Evolutionary conservation across 2,329 filamentous ascomycete species (phyloP).

Genomic region (Anthostomella pinea): DNA sequence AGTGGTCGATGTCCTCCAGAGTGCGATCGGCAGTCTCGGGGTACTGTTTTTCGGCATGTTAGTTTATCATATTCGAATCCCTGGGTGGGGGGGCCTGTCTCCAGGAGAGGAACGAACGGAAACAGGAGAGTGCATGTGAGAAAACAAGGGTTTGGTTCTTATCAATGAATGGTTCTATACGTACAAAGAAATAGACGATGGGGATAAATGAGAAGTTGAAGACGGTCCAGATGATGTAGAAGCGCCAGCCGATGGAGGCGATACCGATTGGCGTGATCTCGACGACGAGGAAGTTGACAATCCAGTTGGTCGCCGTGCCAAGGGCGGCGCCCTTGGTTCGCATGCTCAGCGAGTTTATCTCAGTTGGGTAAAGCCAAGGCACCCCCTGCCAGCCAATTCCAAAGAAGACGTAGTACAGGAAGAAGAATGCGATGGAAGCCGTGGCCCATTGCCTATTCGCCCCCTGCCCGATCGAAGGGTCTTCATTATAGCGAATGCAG

Average conservation of each 20-base stretch:
- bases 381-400: conserved; percentile 47
- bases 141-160: too few relatives aligned
- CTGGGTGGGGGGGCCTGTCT: too few relatives aligned
- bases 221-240: conserved; percentile 49
- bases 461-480: too few relatives aligned
- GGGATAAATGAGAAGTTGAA: conserved; percentile 36
- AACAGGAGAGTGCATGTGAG: too few relatives aligned
- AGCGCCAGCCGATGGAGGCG: conserved; percentile 45
- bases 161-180: too few relatives aligned
- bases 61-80: too few relatives aligned
- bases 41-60: too few relatives aligned
- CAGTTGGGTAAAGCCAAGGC: conserved; percentile 37
- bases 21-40: conserved; percentile 9
- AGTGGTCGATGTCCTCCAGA: conserved; percentile 24
- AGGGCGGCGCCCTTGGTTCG: conserved; percentile 32
- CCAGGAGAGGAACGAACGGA: too few relatives aligned
- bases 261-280: conserved; percentile 34
- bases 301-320: conserved; percentile 35
- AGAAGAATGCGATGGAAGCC: conserved; percentile 48
- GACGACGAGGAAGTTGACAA: conserved; percentile 34
- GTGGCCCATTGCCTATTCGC: conserved; percentile 11
- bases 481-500: conserved; percentile 17
- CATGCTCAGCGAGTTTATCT: conserved; percentile 35
- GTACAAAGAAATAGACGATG: conserved; percentile 45
- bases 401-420: conserved; percentile 54